Evolutionary conservation across 2,329 filamentous ascomycete species (phyloP).

Genomic region (Ophiostoma quercus): DNA sequence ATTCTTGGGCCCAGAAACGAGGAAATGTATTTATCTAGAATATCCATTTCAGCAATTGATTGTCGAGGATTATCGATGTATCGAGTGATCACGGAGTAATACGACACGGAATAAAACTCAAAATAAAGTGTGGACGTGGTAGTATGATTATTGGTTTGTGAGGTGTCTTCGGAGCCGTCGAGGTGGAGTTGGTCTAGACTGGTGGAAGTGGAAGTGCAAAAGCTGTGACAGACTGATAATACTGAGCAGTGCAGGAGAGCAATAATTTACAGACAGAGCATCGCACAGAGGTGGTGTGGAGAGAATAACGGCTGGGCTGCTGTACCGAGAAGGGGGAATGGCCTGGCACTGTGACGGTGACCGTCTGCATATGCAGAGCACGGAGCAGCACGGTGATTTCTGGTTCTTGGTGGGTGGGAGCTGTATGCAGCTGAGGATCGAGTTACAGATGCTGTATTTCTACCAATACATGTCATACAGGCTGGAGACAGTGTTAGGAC

Average conservation of each 20-base stretch:
- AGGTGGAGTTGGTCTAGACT: neutral
- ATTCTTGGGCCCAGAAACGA: neutral
- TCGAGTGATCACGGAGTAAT: constrained; percentile 1
- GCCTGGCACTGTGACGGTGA: neutral
- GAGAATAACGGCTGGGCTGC: constrained; percentile 1
- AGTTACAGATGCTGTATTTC: neutral
- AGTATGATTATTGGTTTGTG: neutral
- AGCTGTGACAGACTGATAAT: too few species aligned
- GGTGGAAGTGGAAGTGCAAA: neutral
- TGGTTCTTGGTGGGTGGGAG: neutral
- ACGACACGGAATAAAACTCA: neutral
- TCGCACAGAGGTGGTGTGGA: neutral
- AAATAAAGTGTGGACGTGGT: constrained; percentile 2
- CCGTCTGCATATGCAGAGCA: neutral
- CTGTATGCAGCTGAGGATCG: neutral
- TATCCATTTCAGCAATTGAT: neutral
- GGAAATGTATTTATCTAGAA: neutral
- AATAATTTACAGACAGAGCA: neutral
- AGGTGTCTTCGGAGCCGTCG: neutral
- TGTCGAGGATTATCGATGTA: neutral
- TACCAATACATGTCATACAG: neutral
- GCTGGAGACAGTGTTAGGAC: neutral
- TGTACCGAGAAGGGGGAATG: neutral
- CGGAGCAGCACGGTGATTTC: neutral
- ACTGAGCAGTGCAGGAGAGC: neutral